phyloP scores from a whole-genome alignment of 2,329 filamentous ascomycete genomes.

The Colletotrichum sp. region DNA sequence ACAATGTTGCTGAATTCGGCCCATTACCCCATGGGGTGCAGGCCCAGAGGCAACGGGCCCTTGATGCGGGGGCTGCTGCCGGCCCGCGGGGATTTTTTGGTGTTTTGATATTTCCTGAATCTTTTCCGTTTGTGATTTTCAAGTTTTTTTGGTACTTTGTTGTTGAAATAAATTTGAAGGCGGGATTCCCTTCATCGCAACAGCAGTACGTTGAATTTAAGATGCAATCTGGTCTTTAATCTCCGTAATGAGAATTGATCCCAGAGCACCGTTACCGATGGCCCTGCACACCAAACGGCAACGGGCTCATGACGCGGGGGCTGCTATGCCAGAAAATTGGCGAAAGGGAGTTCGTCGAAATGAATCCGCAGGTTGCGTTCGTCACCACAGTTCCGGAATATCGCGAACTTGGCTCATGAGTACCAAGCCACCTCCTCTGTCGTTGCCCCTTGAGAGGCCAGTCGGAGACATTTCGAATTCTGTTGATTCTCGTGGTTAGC shows the following conservation, averaged over 20 bases:
- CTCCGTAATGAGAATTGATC: background rate
- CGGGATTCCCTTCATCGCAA: background rate
- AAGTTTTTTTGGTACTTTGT: background rate
- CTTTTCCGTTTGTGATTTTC: background rate
- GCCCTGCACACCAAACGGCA: background rate
- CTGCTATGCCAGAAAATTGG: background rate
- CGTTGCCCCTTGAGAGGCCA: background rate
- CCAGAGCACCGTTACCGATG: background rate
- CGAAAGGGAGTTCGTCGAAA: background rate
- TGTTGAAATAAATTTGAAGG: background rate
- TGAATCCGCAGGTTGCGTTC: background rate
- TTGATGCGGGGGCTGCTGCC: background rate
- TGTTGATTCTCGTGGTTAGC: background rate
- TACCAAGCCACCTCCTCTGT: background rate
- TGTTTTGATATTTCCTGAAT: background rate
- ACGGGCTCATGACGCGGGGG: background rate
- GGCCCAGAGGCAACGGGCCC: background rate
- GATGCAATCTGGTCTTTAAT: background rate
- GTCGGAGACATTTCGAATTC: background rate
- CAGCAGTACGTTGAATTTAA: background rate
- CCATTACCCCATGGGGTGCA: background rate
- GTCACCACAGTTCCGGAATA: background rate
- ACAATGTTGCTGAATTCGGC: background rate
- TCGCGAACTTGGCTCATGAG: accelerated
- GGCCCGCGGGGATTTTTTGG: background rate